phyloP scores from a whole-genome alignment of 2,329 filamentous ascomycete genomes.

The Penicillium sp. region DNA sequence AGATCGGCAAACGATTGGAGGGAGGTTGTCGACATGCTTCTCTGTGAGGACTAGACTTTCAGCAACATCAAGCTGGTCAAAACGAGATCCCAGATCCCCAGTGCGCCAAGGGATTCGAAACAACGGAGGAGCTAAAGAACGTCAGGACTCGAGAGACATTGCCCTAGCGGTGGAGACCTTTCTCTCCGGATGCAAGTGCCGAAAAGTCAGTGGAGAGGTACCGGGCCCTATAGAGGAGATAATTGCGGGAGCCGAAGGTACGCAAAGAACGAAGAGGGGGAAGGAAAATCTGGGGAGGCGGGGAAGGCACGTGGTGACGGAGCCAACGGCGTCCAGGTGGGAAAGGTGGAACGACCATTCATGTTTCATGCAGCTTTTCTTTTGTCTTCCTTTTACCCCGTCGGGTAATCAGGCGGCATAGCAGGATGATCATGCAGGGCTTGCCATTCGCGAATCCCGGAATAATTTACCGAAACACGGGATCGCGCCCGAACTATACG shows the following conservation, averaged over 20 bases:
- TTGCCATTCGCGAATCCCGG: neutral
- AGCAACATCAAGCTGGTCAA: constrained; percentile 13
- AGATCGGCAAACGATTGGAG: constrained; percentile 29
- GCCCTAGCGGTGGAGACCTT: neutral
- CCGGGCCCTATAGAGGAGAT: neutral
- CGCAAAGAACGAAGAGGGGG: neutral
- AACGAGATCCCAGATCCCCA: constrained; percentile 14
- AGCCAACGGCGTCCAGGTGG: neutral
- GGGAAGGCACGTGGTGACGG: constrained; percentile 7
- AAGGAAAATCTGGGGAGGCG: constrained; percentile 4
- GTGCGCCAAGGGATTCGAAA: neutral
- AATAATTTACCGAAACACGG: neutral
- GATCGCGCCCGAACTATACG: neutral
- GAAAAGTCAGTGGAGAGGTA: neutral
- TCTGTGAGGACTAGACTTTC: constrained; percentile 5
- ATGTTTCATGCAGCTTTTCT: too few relatives aligned
- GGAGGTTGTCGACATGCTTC: constrained; percentile 35
- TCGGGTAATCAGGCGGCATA: neutral
- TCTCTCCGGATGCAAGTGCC: neutral
- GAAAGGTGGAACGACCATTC: neutral
- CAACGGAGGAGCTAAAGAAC: neutral
- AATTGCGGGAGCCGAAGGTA: neutral
- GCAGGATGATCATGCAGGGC: neutral
- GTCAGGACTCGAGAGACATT: neutral
- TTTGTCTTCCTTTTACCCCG: neutral